Evolutionary conservation across 78 protist species (phyloP).

Genomic region (Emiliania huxleyi): DNA sequence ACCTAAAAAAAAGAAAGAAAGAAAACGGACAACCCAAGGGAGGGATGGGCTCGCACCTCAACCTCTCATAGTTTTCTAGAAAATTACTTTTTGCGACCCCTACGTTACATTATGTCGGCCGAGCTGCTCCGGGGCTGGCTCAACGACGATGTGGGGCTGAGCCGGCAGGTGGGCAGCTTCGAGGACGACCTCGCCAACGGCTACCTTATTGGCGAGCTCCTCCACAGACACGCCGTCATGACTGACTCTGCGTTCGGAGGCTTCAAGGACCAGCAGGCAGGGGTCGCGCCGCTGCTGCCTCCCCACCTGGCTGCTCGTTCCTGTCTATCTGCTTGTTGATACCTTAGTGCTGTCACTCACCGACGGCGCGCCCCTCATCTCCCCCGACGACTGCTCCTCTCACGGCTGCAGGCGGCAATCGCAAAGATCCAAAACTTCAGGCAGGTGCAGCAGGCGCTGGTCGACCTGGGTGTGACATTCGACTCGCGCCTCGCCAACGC

Average conservation of each 20-base stretch:
- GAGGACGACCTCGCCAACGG: conserved; percentile 9
- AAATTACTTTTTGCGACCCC: too few relatives aligned
- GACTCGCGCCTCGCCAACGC: not conserved
- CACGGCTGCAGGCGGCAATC: not conserved
- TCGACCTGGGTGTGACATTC: not conserved
- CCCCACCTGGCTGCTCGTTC: too few relatives aligned
- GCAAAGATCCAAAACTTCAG: not conserved
- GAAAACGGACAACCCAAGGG: too few relatives aligned
- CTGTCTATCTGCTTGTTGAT: too few relatives aligned
- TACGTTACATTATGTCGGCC: not conserved
- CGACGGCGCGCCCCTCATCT: too few relatives aligned
- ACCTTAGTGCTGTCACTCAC: too few relatives aligned
- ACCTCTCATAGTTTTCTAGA: too few relatives aligned
- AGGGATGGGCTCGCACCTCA: too few relatives aligned
- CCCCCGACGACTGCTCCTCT: too few relatives aligned
- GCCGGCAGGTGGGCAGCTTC: not conserved
- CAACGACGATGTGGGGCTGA: not conserved
- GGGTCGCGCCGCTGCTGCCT: too few relatives aligned
- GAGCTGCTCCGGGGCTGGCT: not conserved
- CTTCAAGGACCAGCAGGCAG: not conserved
- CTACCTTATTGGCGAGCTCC: conserved; percentile 19
- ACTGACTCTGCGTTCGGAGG: not conserved
- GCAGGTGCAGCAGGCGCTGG: not conserved
- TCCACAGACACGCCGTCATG: not conserved
- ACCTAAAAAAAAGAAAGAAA: too few relatives aligned